Evolutionary conservation across 139 green algal genomes (phyloP), one percentile per base, ranked within the genome.

Genomic region (Tetraselmis chui): DNA sequence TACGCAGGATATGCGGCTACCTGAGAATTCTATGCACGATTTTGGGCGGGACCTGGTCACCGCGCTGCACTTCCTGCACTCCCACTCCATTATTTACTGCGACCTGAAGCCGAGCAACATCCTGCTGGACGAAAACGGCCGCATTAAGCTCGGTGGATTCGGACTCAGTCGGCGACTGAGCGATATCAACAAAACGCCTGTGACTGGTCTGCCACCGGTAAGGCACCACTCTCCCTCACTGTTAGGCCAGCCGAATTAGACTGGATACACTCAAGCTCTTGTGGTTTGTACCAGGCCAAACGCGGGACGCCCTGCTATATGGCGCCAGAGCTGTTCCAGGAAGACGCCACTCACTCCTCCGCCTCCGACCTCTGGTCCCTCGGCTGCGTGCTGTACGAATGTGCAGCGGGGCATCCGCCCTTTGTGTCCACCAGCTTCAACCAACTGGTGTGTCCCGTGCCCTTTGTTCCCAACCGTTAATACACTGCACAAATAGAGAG

Each of bases 61-160:
- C 32, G 84, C 86, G 0, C 58, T 94, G 81, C 88, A 93, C 85
- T 93, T 93, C 84, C 86, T 98, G 29, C 96, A 99, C 83, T 83
- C 83, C 78, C 87, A 91, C n/a, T 89, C 88, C 59, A 90, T 97
- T 77, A 86, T 98, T 2, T 94, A 98, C 86, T 95, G 91, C 81
- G 95, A 98, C 86, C 86, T 99, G 28, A 98, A 97, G 87, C 96
- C 96, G 0, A 95, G 91, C 24, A 98, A 98, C 88, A 90, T 98
- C 0, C 84, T 99, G 81, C 87, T 99, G 78, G 95, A 98, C 82
- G 94, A 98, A 88, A 96, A 97, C 80, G 96, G 96, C 0, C 83
- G 88, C 1, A 84, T 97, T 32, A 98, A 98, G 89, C 90, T 99
- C 31, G 93, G 94, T n/a, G 96, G 97, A 0, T 98, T 99, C 85